phyloP scores from a whole-genome alignment of 192 early-diverging fungal species.

The Kickxella alabastrina region DNA sequence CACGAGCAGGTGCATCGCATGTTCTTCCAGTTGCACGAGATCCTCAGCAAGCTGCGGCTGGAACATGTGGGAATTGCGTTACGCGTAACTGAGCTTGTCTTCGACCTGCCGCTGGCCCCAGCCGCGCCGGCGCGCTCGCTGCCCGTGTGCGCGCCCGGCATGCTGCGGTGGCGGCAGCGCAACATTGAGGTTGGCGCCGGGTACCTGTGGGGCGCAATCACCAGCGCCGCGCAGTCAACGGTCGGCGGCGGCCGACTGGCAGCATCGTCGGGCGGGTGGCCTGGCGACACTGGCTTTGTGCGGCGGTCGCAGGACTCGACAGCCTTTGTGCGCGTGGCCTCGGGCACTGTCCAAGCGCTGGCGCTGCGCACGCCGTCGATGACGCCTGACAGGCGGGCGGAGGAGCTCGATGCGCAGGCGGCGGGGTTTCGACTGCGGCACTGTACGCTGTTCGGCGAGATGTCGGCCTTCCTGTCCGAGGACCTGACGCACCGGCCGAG shows the following conservation, averaged over 20 bases:
- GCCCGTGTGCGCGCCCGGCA: conserved; percentile 26
- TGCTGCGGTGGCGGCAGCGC: conserved; percentile 47
- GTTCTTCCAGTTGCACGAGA: conserved; percentile 43
- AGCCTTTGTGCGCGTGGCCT: conserved; percentile 26
- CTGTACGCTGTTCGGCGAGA: conserved; percentile 40
- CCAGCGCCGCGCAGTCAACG: conserved; percentile 17
- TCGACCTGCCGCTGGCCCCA: conserved; percentile 40
- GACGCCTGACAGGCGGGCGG: conserved; percentile 44
- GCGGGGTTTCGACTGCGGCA: conserved; percentile 34
- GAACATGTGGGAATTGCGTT: conserved; percentile 40
- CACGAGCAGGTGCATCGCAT: conserved; percentile 23
- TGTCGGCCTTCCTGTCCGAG: conserved; percentile 50
- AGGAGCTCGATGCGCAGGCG: conserved; percentile 24
- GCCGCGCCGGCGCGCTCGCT: conserved; percentile 12
- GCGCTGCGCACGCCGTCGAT: conserved; percentile 41
- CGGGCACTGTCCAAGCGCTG: conserved; percentile 30
- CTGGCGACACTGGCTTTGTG: background rate
- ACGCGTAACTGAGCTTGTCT: conserved; percentile 32
- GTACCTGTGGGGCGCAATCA: conserved; percentile 44
- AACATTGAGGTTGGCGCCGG: conserved; percentile 33
- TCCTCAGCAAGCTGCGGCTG: conserved; percentile 43
- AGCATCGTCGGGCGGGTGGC: conserved; percentile 12
- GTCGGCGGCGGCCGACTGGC: conserved; percentile 4
- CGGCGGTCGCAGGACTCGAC: conserved; percentile 43
- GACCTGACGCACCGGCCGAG: conserved; percentile 36